phyloP scores from a whole-genome alignment of 768 basidiomycete species.

The Omphalotus guepiniiformis region DNA sequence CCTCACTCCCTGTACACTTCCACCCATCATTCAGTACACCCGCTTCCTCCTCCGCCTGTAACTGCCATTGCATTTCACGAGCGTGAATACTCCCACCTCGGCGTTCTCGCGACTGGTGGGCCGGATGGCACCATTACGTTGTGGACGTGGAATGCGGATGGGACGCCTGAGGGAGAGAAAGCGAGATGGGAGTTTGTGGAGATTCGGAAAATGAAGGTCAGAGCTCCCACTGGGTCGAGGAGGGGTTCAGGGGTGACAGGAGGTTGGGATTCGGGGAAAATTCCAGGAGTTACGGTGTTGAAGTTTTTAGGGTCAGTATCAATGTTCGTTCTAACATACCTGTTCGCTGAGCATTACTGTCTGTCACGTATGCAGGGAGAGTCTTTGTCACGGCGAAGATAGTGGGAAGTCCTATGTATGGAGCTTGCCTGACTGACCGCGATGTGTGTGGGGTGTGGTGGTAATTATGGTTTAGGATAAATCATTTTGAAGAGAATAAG shows the following conservation, averaged over 20 bases:
- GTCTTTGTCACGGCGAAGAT: conserved; percentile 60
- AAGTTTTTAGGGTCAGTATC: conserved; percentile 67
- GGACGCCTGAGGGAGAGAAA: conserved; percentile 59
- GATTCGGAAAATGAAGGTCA: conserved; percentile 61
- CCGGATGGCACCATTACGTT: conserved; percentile 73
- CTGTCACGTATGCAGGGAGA: conserved; percentile 37
- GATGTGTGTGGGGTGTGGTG: no score
- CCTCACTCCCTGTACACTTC: no score
- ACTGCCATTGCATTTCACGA: conserved; percentile 85
- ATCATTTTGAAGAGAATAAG: no score
- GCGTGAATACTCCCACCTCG: conserved; percentile 76
- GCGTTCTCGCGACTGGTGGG: conserved; percentile 77
- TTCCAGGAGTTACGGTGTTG: conserved; percentile 68
- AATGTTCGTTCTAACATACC: background rate
- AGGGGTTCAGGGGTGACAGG: conserved; percentile 28
- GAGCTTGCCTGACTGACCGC: conserved; percentile 47
- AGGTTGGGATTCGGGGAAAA: no score
- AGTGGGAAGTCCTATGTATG: conserved; percentile 56
- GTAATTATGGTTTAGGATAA: no score
- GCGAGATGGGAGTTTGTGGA: conserved; percentile 75
- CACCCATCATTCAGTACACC: no score
- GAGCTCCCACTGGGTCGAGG: conserved; percentile 26
- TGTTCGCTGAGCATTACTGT: background rate
- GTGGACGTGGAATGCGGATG: conserved; percentile 82
- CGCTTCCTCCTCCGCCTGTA: conserved; percentile 54